Base-by-base conservation (phyloP, 2,329 filamentous ascomycete species). In the Aspergillus brunneoviolaceus region DNA sequence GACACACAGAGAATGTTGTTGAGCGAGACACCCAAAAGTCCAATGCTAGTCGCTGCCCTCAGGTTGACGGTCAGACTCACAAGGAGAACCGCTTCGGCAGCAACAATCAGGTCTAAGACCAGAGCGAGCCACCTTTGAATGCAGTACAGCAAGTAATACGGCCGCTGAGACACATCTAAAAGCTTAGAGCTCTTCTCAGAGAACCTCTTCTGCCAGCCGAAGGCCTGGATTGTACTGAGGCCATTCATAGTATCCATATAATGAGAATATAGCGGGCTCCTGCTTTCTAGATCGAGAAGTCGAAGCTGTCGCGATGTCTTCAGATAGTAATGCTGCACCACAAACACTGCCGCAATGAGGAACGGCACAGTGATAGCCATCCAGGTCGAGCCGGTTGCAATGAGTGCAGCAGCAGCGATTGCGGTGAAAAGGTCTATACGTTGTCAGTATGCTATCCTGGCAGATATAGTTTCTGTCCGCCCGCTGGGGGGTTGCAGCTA, bases 211-310 rank as follows among this genome's bases (percentile, higher is more conserved):
- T 76, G 72, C 81, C 81, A 84, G 2, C 76, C 77, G 52, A 83
- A 82, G 0, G 82, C 79, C 6, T 81, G 79, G 25, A 85, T 78
- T 0, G 82, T 84, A 0, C 74, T 63, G 0, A 85, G 65, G 0
- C 82, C 82, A 6, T 75, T 70, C 1, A 83, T 63, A 0, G 80
- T 82, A 56, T 85, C 82, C 9, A 77, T 72, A 61, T 84, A 83
- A 47, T 83, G 78, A 0, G 81, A 79, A 63, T 80, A 83, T 0
- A 84, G 70, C 0, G 81, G 80, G 0, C 76, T 74, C 56, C 83
- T 82, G 1, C 77, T 70, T 66, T 85, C 83, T 0, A 85, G 74
- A 65, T 86, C 84, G 7, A 85, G 70, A 35, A 84, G 77, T 55
- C 84, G 77, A 6, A 82, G 68, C 60, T 81, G 79, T 2, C 80